Base-by-base conservation (phyloP, 768 basidiomycete species). In the Mycena chlorophos region DNA sequence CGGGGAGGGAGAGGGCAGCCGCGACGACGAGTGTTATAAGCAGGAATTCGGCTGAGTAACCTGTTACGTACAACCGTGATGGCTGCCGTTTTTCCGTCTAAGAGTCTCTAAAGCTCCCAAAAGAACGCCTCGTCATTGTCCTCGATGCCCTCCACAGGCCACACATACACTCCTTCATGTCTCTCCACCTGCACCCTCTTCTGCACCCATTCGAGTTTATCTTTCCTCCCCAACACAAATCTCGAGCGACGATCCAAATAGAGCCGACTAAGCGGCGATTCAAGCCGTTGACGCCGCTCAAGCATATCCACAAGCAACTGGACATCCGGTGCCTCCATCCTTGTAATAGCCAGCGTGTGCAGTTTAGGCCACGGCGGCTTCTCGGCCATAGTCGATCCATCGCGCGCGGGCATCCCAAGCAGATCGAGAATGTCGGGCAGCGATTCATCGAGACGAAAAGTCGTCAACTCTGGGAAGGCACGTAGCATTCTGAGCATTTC, bases 101-200 rank as follows among this genome's bases (percentile, higher is more conserved):
- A n/a, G 40, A n/a, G 26, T 28, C 34, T 47, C 37, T 34, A 40
- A 26, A 51, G 43, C 26, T 63, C 60, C 67, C 65, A 69, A 47
- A 62, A 65, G n/a, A 66, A 65, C 28, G 67, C 45, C 13, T 46
- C 66, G 4, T 62, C 61, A 46, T 64, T 67, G 57, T 78, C 76
- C 42, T 73, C 68, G 61, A 75, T 77, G 6, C 66, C 69, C 46
- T 66, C 73, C 14, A 63, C 57, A 6, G 78, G 78, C 79, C 79
- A 80, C 4, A 64, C 53, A 50, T 72, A 70, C 4, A 61, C 31
- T 26, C 53, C 56, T 40, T 73, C 67, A 54, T 56, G 55, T 29
- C 69, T 65, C 31, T 71, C 71, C 10, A 77, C 66, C 17, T 64
- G 50, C 40, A 74, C 54, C n/a, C 63, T 53, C 29, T 68, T 55